Evolutionary conservation across 2,329 filamentous ascomycete species (phyloP).

Genomic region (Conoideocrella luteorostrata): DNA sequence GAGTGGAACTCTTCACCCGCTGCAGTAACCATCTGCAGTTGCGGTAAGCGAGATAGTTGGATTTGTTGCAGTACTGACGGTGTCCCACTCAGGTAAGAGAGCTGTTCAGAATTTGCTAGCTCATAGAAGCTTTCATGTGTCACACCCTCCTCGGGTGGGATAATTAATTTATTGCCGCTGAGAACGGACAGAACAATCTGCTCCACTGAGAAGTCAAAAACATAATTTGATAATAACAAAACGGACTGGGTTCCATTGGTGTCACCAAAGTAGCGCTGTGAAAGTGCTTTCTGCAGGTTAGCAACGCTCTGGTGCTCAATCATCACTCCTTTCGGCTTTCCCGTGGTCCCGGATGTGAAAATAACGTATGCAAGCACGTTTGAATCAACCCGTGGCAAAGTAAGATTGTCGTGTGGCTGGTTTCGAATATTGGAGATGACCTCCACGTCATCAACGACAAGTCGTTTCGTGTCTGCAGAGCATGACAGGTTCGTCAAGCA

Average conservation of each 20-base stretch:
- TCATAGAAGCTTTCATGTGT: conserved; percentile 1
- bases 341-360: conserved; percentile 13
- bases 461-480: no score
- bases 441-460: no score
- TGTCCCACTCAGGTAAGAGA: conserved; percentile 3
- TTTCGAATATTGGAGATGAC: no score
- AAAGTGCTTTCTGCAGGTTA: conserved; percentile 2
- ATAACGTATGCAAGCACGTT: conserved; percentile 10
- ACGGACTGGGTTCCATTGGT: conserved; percentile 1
- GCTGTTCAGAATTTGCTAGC: neutral
- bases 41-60: neutral
- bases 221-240: conserved; percentile 9
- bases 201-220: conserved; percentile 9
- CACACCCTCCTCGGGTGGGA: neutral
- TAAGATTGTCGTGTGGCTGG: no score
- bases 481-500: neutral
- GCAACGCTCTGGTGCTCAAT: conserved; percentile 9
- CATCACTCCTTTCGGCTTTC: conserved; percentile 11
- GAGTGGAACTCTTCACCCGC: neutral
- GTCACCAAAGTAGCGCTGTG: conserved; percentile 7
- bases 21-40: neutral
- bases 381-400: neutral
- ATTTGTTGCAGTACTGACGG: conserved; percentile 3
- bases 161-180: conserved; percentile 1
- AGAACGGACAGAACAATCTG: conserved; percentile 2